These are phyloP conservation scores for Apium graveolens DNA, from an alignment of 129 eudicot genomes.

Conservation along the genomic window DNA sequence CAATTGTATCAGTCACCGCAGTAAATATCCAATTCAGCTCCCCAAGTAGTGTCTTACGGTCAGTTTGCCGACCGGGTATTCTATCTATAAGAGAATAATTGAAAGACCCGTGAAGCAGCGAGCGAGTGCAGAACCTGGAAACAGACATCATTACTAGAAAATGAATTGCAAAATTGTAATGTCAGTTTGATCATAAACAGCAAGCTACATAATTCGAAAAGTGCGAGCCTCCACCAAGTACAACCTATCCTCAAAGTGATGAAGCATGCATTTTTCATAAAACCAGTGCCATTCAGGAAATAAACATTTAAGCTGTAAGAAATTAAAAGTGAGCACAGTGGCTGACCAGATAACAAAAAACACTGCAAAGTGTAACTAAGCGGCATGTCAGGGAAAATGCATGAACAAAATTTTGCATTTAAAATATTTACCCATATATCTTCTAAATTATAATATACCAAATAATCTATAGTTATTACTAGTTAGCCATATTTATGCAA, in stretches of 20 bases:
- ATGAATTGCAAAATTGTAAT: slow-evolving; percentile 7
- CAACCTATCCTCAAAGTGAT: background rate
- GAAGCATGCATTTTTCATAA: background rate
- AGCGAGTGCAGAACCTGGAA: slow-evolving; percentile 84
- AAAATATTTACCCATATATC: background rate
- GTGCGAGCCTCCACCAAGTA: background rate
- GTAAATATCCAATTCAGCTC: slow-evolving; percentile 99
- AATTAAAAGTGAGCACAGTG: background rate
- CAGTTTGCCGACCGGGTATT: slow-evolving; percentile 98
- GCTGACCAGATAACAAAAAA: background rate
- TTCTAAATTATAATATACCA: background rate
- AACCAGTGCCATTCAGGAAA: background rate
- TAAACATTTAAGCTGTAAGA: background rate
- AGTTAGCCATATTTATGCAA: background rate
- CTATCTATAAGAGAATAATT: slow-evolving; percentile 84
- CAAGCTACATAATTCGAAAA: background rate
- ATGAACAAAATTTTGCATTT: background rate
- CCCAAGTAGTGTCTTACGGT: slow-evolving; percentile 94
- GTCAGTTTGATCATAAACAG: background rate
- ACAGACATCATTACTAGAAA: background rate
- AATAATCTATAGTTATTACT: background rate
- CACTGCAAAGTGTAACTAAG: background rate
- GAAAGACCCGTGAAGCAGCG: slow-evolving; percentile 73
- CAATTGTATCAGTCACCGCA: slow-evolving; percentile 94
- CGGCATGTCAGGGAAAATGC: background rate